These are phyloP conservation scores for Podospora didyma DNA, from an alignment of 495 filamentous ascomycete genomes.

Conservation along the genomic window DNA sequence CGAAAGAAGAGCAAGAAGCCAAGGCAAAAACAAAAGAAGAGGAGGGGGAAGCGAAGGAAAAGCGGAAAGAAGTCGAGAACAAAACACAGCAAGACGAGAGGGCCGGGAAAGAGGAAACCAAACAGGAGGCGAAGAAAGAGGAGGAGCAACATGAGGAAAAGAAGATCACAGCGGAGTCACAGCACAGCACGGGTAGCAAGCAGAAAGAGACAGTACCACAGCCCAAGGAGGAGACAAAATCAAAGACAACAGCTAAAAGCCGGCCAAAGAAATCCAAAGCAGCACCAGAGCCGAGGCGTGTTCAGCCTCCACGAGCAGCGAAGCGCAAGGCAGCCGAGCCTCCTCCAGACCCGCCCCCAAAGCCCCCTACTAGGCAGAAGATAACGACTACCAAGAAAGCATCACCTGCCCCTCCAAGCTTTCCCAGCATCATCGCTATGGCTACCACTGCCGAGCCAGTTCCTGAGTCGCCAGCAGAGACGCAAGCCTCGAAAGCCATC, in stretches of 20 bases:
- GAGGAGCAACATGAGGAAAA: no score
- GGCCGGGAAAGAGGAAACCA: no score
- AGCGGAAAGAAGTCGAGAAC: not conserved
- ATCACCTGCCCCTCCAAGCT: not conserved
- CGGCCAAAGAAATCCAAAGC: conserved; percentile 1
- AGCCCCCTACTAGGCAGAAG: not conserved
- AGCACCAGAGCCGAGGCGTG: conserved; percentile 14
- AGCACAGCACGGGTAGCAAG: no score
- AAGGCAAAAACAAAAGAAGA: not conserved
- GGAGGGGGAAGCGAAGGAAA: not conserved
- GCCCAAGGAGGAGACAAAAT: no score
- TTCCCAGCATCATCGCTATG: no score
- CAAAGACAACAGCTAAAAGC: not conserved
- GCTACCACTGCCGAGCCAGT: no score
- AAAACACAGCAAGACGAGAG: not conserved
- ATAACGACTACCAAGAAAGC: not conserved
- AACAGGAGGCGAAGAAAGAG: no score
- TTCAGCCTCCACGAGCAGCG: conserved; percentile 22
- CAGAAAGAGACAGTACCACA: no score
- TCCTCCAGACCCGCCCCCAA: not conserved
- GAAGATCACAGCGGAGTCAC: no score
- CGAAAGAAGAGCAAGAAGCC: not conserved
- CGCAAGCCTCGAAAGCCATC: no score
- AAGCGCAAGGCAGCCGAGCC: conserved; percentile 16
- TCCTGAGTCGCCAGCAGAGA: no score